Base-by-base conservation (phyloP, 192 early-diverging fungal genomes). In the Polychytrium aggregatum region DNA sequence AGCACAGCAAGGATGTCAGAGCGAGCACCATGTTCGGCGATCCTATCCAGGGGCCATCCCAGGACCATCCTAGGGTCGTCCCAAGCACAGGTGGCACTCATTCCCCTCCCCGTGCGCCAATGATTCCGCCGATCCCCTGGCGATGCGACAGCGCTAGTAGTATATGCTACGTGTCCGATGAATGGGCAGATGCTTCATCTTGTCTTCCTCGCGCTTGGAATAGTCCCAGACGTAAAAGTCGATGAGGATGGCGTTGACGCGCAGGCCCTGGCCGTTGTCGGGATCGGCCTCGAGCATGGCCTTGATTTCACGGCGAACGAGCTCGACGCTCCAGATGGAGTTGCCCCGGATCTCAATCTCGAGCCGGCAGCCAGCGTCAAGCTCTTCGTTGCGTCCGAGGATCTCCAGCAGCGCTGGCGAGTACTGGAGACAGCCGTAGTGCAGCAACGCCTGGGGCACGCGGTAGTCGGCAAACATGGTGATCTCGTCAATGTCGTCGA, bases 381-480 rank as follows among this genome's bases (percentile, higher is more conserved):
- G 22, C 20, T 5, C 44, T 55, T 44, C 44, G 58, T 60, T 2
- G 55, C 50, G 0, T 33, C 64, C 38, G 25, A 90, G 62, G 24
- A 54, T 68, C 3, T 55, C 42, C 0, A 59, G 35, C 41, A 90
- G 62, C 21, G 64, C 56, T 13, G 65, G 55, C 18, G 81, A 86
- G 67, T 88, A 90, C 42, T 63, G 45, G 10, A 90, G 62, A 1
- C 71, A 67, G 20, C 77, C 80, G 33, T 88, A 71, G 46, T 86
- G 76, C 49, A 80, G 74, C 27, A 55, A 33, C 7, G 31, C 31
- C 66, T 90, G 74, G 3, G 76, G 77, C 18, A 86, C 76, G n/a
- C 87, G 66, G 57, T 88, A 90, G 56, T 90, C 88, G 3, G 88
- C 88, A 82, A 90, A 90, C 84, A 90, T 90, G 11, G 88, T 90